phyloP scores from a whole-genome alignment of 257 asterid genomes.

The Rhazya stricta region DNA sequence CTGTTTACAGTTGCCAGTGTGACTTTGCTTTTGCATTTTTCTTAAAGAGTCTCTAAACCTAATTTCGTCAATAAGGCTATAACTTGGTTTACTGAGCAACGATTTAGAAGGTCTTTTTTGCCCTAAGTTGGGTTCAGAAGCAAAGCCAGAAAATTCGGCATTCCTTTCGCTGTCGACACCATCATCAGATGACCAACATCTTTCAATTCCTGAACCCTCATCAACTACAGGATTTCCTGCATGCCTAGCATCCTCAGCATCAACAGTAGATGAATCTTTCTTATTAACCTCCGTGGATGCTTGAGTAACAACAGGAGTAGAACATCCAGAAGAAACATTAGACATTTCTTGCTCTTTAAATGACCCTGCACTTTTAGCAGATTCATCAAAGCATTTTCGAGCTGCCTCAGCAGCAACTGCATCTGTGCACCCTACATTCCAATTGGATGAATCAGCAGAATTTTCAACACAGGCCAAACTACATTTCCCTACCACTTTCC shows the following conservation, averaged over 20 bases:
- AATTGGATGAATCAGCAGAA: conserved; percentile 5
- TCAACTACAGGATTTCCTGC: conserved; percentile 33
- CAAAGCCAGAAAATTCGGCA: conserved; percentile 31
- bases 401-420: conserved; percentile 28
- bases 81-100: conserved; percentile 26
- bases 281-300: conserved; percentile 36
- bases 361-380: conserved; percentile 26
- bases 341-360: conserved; percentile 41
- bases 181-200: conserved; percentile 49
- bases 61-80: conserved; percentile 42
- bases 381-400: conserved; percentile 26
- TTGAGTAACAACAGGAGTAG: conserved; percentile 49
- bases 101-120: conserved; percentile 28
- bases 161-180: conserved; percentile 35
- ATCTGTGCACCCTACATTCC: neutral
- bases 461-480: conserved; percentile 2
- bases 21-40: conserved; percentile 17
- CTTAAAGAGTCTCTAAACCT: conserved; percentile 31
- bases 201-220: conserved; percentile 47
- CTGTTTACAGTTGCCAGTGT: conserved; percentile 31
- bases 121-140: conserved; percentile 29
- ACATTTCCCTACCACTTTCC: conserved; percentile 24
- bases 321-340: conserved; percentile 45
- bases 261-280: conserved; percentile 34
- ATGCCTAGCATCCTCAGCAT: conserved; percentile 22